Base-by-base conservation (phyloP, 495 filamentous ascomycete genomes). In the Neurospora terricola region DNA sequence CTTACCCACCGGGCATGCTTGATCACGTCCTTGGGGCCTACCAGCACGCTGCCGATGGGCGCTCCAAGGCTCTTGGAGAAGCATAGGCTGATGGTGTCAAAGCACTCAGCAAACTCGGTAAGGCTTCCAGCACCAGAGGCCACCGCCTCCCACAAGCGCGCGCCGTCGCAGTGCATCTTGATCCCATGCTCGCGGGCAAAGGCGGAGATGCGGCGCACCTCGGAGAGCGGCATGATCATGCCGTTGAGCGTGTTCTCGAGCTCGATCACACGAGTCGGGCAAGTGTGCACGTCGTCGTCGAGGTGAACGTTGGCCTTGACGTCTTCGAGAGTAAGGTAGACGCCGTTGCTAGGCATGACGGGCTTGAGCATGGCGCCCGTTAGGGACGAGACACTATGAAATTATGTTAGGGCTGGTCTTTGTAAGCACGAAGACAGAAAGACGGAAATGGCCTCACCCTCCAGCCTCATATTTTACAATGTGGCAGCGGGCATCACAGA, bases 11-110 rank as follows among this genome's bases (percentile, higher is more conserved):
- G 83, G 2, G 92, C 91, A 38, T 89, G 88, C 76, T 90, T 88
- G 73, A 96, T 90, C 72, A 92, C 90, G 0, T 82, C 80, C 72
- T 86, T 81, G 11, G 82, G 85, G 3, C 93, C 93, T 0, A 94
- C 86, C 38, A 97, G 82, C 69, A 97, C 89, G 72, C 89, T 92
- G 1, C 95, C 95, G 69, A 97, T 90, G 0, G 95, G 95, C 0
- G 95, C 95, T 0, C 95, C 95, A 0, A 98, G 84, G 0, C 93
- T 92, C 82, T 98, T 98, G 36, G 89, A 91, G 77, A 98, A 95
- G 80, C 94, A 97, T 12, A 97, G 84, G 72, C 86, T 91, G 1
- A 96, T 84, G 69, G 90, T 94, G 77, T 98, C 95, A 75, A 96
- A 93, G 70, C 90, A 85, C 21, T 79, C 85, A 11, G 90, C 84